Base-by-base conservation (phyloP, 768 basidiomycete genomes). In the Cubamyces lactineus region DNA sequence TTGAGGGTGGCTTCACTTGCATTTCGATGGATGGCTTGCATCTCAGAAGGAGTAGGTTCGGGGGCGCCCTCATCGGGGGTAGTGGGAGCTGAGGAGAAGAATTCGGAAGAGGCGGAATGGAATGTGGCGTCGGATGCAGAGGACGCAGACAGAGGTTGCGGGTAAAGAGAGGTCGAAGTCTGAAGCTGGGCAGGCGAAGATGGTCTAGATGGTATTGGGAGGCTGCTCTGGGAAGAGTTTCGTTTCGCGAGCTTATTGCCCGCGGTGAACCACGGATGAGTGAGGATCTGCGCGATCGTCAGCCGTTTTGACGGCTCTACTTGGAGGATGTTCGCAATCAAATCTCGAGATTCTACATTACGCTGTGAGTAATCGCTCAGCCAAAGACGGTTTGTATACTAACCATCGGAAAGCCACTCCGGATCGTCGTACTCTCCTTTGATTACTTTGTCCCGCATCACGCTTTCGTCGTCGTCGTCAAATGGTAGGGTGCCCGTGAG, bases 401-500 rank as follows among this genome's bases (percentile, higher is more conserved):
- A 73, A 96, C 96, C 93, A 69, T 82, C 76, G 28, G 93, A 92
- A 17, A 98, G 79, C 95, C 96, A 99, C 60, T 87, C 84, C 7
- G 94, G 95, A 70, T 98, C 92, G 64, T 96, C 93, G 70, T 91
- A 98, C 47, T 89, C 86, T 16, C 90, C 93, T 64, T 86, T 78
- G 55, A 94, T 86, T 63, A 99, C 91, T 74, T 91, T 89, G 54
- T 80, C 78, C 63, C 88, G 88, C 93, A 96, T 96, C 13, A 88
- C 72, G 42, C 75, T 74, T 75, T 94, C 92, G 71, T 95, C 88
- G 59, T 96, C 94, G 66, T 95, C 91, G 68, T 95, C 93, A 69
- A 94, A 96, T 1, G 94, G 94, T 17, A 96, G 76, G 9, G 91
- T 92, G 74, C 95, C 96, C 0, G 93, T 94, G 46, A 97, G 81